Evolutionary conservation across 1,139 yeast species (phyloP), one percentile per base, ranked within the genome.

Genomic region (Torulaspora pretoriensis): DNA sequence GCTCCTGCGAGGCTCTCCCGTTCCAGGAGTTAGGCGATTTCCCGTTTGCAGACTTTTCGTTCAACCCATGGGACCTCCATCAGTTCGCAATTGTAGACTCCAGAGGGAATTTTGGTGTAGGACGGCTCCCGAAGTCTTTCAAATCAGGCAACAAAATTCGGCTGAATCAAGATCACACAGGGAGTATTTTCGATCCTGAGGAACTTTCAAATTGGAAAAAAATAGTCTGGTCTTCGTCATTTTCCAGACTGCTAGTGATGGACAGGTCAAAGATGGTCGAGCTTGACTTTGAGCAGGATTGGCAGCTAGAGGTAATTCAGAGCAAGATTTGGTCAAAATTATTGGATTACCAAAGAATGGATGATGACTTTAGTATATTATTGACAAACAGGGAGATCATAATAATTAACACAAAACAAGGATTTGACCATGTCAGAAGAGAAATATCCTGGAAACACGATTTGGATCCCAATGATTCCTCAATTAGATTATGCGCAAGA

Each of bases 361-460:
- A 54, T 31, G 61, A 58, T 8, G 51, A 59, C 3, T 58, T 62
- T 42, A 67, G 71, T 9, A 70, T 81, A 30, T 49, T 82, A 9
- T 61, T 83, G 13, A 82, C 90, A 0, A 73, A 86, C 1, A 77
- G 73, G 50, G 92, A 83, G 57, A 47, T 83, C 9, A 74, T 81
- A 1, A 64, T 83, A 68, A 56, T 79, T 12, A 66, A 68, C 38
- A 51, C 70, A 1, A 48, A 42, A 28, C 40, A 40, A 9, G 42
- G 47, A 1, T 42, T 59, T 2, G 49, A 54, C 0, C 57, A 58
- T 0, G 59, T 70, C 31, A 64, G 64, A 31, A 69, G 83, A 47
- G 49, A 78, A 7, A 56, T 86, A 2, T 75, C 89, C 0, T 83
- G 90, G 88, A 82, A 81, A 48, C 95, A 87, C 61, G 75, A 68